Base-by-base conservation (phyloP, 306 rosid species). In the Lithocarpus polystachyus region DNA sequence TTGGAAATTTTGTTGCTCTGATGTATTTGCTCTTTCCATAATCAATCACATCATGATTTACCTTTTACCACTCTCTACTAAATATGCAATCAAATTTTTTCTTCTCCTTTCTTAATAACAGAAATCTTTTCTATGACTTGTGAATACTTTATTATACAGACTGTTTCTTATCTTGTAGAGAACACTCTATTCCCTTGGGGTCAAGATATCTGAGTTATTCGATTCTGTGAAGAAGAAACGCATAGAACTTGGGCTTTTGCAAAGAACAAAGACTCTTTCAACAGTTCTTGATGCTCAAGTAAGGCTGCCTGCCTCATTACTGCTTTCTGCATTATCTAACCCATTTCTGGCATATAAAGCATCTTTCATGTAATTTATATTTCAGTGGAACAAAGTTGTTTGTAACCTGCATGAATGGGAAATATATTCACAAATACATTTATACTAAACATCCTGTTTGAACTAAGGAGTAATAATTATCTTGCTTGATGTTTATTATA, bases 281-380 rank as follows among this genome's bases (percentile, higher is more conserved):
- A 71, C 87, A 71, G 87, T 91, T 84, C 92, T 93, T 76, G 94
- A 91, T 37, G 83, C 90, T 78, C 98, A 93, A 79, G 98, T 90
- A 90, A 82, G 90, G 77, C 84, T 61, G 20, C 74, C 45, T 18
- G 33, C 35, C 26, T 72, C 67, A 68, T 68, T 71, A 48, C 20
- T 81, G 45, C 24, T 53, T 18, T 72, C 75, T 23, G 37, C 24
- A 60, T 9, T 68, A 68, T 56, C 11, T 19, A 28, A 28, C 72
- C 52, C 51, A 33, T 67, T 9, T 33, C 72, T 67, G n/a, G 72
- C 51, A 19, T 67, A 18, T n/a, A 33, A 33, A 22, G 14, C 52
- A 67, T 33, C 51, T 4, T 45, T 35, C 72, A 19, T n/a, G 24
- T 19, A 67, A 19, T 23, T 33, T 9, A 18, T 19, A 67, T 67